Evolutionary conservation across 1,139 yeast species (phyloP).

Genomic region (Debaryomyces nepalensis): DNA sequence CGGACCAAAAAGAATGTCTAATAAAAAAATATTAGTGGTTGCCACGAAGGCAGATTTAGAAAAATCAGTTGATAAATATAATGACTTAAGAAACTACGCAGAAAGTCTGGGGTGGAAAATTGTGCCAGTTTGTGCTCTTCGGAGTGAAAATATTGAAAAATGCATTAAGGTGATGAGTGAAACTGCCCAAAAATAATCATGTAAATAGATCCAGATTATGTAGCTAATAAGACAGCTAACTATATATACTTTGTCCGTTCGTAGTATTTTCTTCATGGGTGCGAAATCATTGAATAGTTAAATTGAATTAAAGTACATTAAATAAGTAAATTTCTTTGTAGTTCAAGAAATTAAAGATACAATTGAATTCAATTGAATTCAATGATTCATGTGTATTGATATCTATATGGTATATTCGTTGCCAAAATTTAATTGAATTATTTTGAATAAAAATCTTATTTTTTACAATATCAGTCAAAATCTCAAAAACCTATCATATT

Average conservation of each 20-base stretch:
- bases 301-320: no score
- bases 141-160: conserved; percentile 70
- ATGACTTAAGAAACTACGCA: conserved; percentile 47
- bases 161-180: conserved; percentile 75
- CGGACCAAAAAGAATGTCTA: conserved; percentile 61
- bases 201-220: no score
- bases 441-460: no score
- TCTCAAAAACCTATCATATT: no score
- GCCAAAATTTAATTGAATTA: no score
- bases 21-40: conserved; percentile 70
- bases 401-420: no score
- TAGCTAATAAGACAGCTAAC: no score
- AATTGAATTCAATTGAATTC: no score
- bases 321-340: neutral
- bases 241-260: neutral
- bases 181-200: conserved; percentile 39
- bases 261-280: neutral
- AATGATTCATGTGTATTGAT: no score
- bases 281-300: no score
- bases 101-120: conserved; percentile 58
- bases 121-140: conserved; percentile 83
- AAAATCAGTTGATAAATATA: conserved; percentile 51
- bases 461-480: no score
- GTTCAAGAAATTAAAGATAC: no score
- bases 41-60: conserved; percentile 91